These are phyloP conservation scores for Prunus persica DNA, from an alignment of 306 rosid species.

Conservation along the genomic window DNA sequence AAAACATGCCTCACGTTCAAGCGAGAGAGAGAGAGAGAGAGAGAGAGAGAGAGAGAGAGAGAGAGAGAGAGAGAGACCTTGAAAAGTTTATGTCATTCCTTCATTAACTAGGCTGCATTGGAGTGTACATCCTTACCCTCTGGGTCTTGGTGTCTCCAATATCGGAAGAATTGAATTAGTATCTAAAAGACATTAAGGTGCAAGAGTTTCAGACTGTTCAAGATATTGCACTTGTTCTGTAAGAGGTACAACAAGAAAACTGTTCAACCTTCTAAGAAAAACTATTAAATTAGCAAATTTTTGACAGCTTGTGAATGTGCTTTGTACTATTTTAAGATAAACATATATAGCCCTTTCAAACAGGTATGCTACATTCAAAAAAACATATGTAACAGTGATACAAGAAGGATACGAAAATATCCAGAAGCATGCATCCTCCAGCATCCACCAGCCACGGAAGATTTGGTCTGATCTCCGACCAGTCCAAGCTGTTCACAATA, in stretches of 20 bases:
- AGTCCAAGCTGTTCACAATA: constrained; percentile 61
- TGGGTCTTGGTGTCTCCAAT: constrained; percentile 6
- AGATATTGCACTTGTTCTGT: background rate
- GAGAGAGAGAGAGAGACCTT: constrained; percentile 30
- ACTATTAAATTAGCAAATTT: background rate
- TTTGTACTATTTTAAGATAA: background rate
- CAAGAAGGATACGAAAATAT: constrained; percentile 67
- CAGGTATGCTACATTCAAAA: background rate
- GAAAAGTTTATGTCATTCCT: constrained; percentile 15
- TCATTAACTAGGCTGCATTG: constrained; percentile 24
- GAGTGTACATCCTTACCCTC: constrained; percentile 16
- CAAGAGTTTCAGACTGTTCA: background rate
- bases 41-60: background rate
- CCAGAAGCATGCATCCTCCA: constrained; percentile 79
- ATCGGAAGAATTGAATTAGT: constrained; percentile 56
- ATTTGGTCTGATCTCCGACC: constrained; percentile 69
- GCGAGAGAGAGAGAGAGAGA: constrained; percentile 9
- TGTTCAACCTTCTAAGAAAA: background rate
- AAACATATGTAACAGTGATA: background rate
- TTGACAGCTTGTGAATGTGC: background rate
- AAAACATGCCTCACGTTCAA: background rate
- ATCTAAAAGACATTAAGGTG: constrained; percentile 51
- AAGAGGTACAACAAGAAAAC: background rate
- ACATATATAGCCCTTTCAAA: background rate
- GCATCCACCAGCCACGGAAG: constrained; percentile 95